Base-by-base conservation (phyloP, 352 stramenopile species). In the Pythium grandisporangium region DNA sequence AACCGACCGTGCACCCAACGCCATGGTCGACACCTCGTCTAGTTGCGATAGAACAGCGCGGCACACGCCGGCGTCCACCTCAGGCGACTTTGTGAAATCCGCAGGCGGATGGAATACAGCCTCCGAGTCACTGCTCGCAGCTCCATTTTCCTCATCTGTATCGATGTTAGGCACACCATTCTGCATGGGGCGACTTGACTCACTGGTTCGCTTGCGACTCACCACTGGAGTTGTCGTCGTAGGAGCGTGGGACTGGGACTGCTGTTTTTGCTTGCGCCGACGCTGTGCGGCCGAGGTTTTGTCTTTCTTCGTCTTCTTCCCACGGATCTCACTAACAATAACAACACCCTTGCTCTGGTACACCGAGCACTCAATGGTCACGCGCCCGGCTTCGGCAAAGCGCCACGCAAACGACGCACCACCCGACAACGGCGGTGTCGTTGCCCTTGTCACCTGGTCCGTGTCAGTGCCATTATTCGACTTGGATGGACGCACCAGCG, bases 31-130 rank as follows among this genome's bases (percentile, higher is more conserved):
- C 32, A 80, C 66, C 22, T 77, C 58, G 29, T 76, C 61, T n/a
- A 81, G 46, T 40, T 82, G 59, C 21, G 63, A 63, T 20, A 85
- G 48, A 23, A 81, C 67, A 2, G 58, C 67, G 17, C 60, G 59
- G 42, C 62, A 77, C 0, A 83, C 66, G 6, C 51, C 61, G n/a
- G 57, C 56, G 35, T 86, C 70, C 44, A 68, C 57, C 30, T 75
- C 62, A 19, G 48, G 55, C 5, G 45, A 52, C 3, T 37, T 44
- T 20, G 47, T 45, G 36, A 72, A 42, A 48, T 73, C 51, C 5
- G 52, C 52, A 25, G 64, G 45, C 10, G 56, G 53, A 34, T 85
- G 62, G 33, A 71, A 77, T 27, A 81, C 62, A 25, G 51, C 26
- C 6, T 53, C 41, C 6, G 48, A 40, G 29, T 50, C 42, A n/a